These are phyloP conservation scores for Exophiala oligosperma DNA, from an alignment of 2,329 filamentous ascomycete species.

Conservation along the genomic window DNA sequence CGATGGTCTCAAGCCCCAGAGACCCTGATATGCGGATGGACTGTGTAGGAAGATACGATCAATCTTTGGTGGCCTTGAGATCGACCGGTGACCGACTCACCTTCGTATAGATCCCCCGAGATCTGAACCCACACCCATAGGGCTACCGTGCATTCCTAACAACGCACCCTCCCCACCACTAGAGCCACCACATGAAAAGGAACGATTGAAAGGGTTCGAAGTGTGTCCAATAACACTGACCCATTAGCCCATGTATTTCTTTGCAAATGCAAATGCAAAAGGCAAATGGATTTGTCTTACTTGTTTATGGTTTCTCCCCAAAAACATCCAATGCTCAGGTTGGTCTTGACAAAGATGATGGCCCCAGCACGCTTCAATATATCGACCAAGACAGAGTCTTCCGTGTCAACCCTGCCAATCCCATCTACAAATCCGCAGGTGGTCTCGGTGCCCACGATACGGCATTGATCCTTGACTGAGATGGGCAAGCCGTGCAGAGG, in stretches of 20 bases:
- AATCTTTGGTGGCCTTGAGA: neutral
- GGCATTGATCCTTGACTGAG: slow-evolving; percentile 45
- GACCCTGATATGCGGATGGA: slow-evolving; percentile 40
- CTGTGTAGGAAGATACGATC: neutral
- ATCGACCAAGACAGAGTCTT: neutral
- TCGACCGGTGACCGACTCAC: too few relatives aligned
- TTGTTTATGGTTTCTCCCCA: neutral
- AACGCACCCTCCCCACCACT: slow-evolving; percentile 59
- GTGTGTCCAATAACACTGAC: slow-evolving; percentile 36
- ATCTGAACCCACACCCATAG: slow-evolving; percentile 55
- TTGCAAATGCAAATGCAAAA: neutral
- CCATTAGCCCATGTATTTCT: neutral
- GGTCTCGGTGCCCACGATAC: slow-evolving; percentile 13
- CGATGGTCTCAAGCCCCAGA: slow-evolving; percentile 43
- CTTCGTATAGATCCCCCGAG: slow-evolving; percentile 44
- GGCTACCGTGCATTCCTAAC: slow-evolving; percentile 51
- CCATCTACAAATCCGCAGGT: neutral
- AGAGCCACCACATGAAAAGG: slow-evolving; percentile 52
- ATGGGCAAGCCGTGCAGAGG: slow-evolving; percentile 64
- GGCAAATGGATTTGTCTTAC: neutral
- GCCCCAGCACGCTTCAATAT: neutral
- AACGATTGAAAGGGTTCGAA: slow-evolving; percentile 54
- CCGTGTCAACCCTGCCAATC: slow-evolving; percentile 1
- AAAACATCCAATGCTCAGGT: neutral
- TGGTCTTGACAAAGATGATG: slow-evolving; percentile 1